A percentile compares a stretch with the other conserved stretches of the same genome.
These are phyloP conservation scores for Colletotrichum plurivorum DNA, from an alignment of 2,329 filamentous ascomycete species.

Conservation along the genomic window DNA sequence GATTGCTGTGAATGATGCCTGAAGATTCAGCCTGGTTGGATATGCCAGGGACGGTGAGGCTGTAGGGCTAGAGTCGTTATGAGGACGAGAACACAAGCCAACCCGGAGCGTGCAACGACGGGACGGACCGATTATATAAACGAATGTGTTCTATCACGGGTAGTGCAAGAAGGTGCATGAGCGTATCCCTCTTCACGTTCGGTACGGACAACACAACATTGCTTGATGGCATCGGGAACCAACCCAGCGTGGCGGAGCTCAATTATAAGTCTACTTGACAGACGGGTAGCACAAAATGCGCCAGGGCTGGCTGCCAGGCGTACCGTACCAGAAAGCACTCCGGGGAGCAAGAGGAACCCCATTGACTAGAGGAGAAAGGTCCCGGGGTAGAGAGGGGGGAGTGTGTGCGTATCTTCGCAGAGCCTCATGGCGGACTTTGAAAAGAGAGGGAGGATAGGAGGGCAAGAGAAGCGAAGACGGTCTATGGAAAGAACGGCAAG, in stretches of 20 bases:
- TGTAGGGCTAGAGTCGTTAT: neutral
- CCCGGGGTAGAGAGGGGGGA: neutral
- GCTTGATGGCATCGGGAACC: constrained; percentile 13
- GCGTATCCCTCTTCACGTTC: neutral
- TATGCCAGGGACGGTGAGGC: neutral
- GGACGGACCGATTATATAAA: constrained; percentile 20
- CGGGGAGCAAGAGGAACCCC: constrained; percentile 20
- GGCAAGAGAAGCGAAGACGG: constrained; percentile 20
- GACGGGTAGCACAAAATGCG: constrained; percentile 1
- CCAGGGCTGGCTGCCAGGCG: constrained; percentile 28
- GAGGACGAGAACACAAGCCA: neutral
- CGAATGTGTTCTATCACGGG: constrained; percentile 1
- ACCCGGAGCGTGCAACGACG: neutral
- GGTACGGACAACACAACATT: neutral
- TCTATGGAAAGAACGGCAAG: constrained; percentile 26
- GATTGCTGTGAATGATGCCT: neutral
- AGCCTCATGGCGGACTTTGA: constrained; percentile 25
- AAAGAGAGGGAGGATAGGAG: neutral
- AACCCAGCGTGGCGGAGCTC: constrained; percentile 21
- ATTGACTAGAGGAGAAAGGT: neutral
- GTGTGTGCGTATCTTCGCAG: constrained; percentile 29
- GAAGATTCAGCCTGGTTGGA: constrained; percentile 5
- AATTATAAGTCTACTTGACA: constrained; percentile 26
- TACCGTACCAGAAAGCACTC: neutral
- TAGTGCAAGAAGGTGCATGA: neutral